Conservation (phyloP, 768 basidiomycete genomes). For the Russula earlei region DNA sequence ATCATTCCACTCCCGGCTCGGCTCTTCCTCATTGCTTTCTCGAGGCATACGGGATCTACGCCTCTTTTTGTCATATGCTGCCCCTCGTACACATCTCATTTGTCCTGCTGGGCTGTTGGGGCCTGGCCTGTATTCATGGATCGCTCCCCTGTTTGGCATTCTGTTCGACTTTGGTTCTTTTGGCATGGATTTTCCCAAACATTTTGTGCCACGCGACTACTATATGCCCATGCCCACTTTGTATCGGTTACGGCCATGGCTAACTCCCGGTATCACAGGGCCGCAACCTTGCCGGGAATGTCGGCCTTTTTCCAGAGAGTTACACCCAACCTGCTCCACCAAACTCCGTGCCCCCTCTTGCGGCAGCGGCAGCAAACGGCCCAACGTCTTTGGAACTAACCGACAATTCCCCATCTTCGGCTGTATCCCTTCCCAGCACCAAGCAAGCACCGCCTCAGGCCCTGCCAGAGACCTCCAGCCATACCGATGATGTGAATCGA, state of each 20-base stretch:
- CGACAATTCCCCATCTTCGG: not conserved
- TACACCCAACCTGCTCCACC: constrained; percentile 48
- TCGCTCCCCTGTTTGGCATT: not conserved
- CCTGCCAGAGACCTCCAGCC: constrained; percentile 33
- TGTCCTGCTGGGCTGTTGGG: not conserved
- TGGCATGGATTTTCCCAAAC: not conserved
- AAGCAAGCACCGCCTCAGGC: constrained; percentile 31
- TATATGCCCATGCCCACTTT: constrained; percentile 13
- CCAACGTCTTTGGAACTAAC: not conserved
- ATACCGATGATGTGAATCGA: constrained; percentile 12
- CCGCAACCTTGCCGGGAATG: constrained; percentile 67
- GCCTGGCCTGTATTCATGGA: not conserved
- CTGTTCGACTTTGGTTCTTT: not conserved
- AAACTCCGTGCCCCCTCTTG: constrained; percentile 5
- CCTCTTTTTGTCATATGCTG: not conserved
- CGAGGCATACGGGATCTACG: not conserved
- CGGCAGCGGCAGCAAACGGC: constrained; percentile 4
- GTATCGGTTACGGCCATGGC: constrained; percentile 15
- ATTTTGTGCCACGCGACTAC: not conserved
- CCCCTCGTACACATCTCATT: not conserved
- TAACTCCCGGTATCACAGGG: constrained; percentile 37
- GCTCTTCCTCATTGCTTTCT: constrained; percentile 4
- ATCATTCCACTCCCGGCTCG: not conserved
- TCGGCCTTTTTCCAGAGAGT: constrained; percentile 86
- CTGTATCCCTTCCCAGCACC: not conserved